Conservation (phyloP, 306 rosid genomes). For the Gastrolobium bilobum region DNA sequence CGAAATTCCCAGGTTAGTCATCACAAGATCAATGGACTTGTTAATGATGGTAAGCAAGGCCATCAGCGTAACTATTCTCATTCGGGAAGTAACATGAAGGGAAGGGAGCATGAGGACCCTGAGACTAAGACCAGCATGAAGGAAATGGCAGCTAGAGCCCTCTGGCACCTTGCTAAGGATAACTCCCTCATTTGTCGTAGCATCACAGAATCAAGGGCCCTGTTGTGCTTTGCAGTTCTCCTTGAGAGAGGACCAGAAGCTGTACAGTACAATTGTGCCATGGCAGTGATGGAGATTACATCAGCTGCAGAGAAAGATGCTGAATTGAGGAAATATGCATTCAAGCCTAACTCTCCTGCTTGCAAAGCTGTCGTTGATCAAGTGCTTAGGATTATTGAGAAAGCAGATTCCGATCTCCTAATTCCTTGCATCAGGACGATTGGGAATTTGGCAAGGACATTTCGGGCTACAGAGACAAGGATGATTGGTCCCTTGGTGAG, state of each 20-base stretch:
- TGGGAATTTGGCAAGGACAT: slow-evolving; percentile 91
- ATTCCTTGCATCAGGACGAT: slow-evolving; percentile 81
- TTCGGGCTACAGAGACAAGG: slow-evolving; percentile 84
- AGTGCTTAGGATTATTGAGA: slow-evolving; percentile 70
- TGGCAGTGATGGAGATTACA: slow-evolving; percentile 95
- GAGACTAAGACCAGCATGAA: slow-evolving; percentile 80
- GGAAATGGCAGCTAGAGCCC: slow-evolving; percentile 92
- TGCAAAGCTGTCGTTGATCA: slow-evolving; percentile 95
- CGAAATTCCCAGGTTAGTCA: slow-evolving; percentile 33
- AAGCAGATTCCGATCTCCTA: slow-evolving; percentile 76
- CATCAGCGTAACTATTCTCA: slow-evolving; percentile 56
- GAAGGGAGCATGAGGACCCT: slow-evolving; percentile 79
- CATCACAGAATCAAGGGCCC: slow-evolving; percentile 91
- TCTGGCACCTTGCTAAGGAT: slow-evolving; percentile 76
- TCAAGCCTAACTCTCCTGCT: slow-evolving; percentile 94
- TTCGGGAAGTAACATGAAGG: slow-evolving; percentile 71
- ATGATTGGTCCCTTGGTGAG: slow-evolving; percentile 81
- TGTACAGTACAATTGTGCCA: slow-evolving; percentile 82
- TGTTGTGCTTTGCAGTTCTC: slow-evolving; percentile 86
- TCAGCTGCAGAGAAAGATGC: slow-evolving; percentile 88
- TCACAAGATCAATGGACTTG: slow-evolving; percentile 42
- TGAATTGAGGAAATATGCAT: slow-evolving; percentile 85
- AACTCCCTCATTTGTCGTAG: slow-evolving; percentile 81
- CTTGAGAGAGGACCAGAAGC: slow-evolving; percentile 81
- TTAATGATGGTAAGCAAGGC: slow-evolving; percentile 54